Evolutionary conservation across 2,329 filamentous ascomycete species (phyloP).

Genomic region (Ophiostoma perfectum): DNA sequence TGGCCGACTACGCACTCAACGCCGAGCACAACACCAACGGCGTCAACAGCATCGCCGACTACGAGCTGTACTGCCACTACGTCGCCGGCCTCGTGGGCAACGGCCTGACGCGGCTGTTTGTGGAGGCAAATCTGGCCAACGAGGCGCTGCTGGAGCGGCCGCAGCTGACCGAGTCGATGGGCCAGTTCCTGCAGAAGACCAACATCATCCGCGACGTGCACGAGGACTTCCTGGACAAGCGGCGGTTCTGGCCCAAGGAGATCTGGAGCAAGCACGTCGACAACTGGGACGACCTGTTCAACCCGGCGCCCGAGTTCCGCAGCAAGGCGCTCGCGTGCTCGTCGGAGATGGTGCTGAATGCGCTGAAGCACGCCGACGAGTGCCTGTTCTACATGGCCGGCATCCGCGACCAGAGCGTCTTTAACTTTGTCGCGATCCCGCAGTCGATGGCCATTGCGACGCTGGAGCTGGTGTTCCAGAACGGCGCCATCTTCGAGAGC

Average conservation of each 20-base stretch:
- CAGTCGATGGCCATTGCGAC: slow-evolving; percentile 98
- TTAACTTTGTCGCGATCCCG: slow-evolving; percentile 98
- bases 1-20: slow-evolving; percentile 91
- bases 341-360: slow-evolving; percentile 91
- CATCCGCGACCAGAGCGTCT: slow-evolving; percentile 90
- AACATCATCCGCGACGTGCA: slow-evolving; percentile 96
- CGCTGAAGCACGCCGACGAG: slow-evolving; percentile 79
- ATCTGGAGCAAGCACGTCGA: slow-evolving; percentile 96
- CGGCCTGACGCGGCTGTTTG: slow-evolving; percentile 83
- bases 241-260: slow-evolving; percentile 91
- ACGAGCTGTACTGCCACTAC: slow-evolving; percentile 96
- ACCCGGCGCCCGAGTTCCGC: slow-evolving; percentile 59
- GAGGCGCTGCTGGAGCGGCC: slow-evolving; percentile 72
- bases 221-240: slow-evolving; percentile 81
- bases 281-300: slow-evolving; percentile 84
- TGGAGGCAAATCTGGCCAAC: slow-evolving; percentile 80
- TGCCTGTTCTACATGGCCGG: slow-evolving; percentile 98
- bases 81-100: slow-evolving; percentile 98
- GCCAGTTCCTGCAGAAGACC: slow-evolving; percentile 93
- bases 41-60: slow-evolving; percentile 78
- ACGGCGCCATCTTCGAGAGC: slow-evolving; percentile 74
- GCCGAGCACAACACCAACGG: slow-evolving; percentile 74
- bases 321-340: slow-evolving; percentile 75
- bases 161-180: slow-evolving; percentile 89
- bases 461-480: slow-evolving; percentile 85